phyloP scores from a whole-genome alignment of 441 rosid species.

The Croton setiger region DNA sequence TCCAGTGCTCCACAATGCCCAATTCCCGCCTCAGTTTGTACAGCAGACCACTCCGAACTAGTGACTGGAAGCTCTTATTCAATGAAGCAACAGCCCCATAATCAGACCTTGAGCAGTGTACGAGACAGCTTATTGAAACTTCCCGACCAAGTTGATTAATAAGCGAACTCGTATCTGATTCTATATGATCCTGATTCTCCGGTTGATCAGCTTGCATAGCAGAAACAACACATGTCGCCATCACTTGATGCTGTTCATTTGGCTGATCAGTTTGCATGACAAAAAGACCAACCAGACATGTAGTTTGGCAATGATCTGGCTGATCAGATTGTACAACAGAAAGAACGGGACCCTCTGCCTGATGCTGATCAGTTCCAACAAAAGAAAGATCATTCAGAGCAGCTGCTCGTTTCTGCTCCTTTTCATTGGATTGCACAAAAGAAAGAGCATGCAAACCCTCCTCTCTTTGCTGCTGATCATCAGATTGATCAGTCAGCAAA shows the following conservation, averaged over 20 bases:
- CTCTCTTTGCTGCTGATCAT: conserved; percentile 1
- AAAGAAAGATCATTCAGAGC: not conserved
- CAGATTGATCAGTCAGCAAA: not conserved
- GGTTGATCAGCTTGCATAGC: conserved; percentile 4
- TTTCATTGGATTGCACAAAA: not conserved
- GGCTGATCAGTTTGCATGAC: not conserved
- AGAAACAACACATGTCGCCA: conserved; percentile 1
- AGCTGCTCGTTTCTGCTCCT: not conserved
- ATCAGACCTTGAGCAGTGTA: conserved; percentile 65
- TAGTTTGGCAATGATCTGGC: conserved; percentile 6
- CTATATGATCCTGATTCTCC: conserved; percentile 13
- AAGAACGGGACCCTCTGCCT: conserved; percentile 1
- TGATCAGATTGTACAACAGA: conserved; percentile 12
- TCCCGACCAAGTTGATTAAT: conserved; percentile 60
- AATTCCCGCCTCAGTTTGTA: conserved; percentile 51
- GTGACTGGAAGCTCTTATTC: conserved; percentile 44
- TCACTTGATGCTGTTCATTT: conserved; percentile 4
- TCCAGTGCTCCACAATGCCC: conserved; percentile 70
- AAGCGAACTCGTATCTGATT: conserved; percentile 42
- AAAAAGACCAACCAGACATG: conserved; percentile 11
- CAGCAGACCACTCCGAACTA: conserved; percentile 58
- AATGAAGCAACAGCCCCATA: conserved; percentile 52
- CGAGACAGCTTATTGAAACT: conserved; percentile 53
- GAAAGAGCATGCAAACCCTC: not conserved
- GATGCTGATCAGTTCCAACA: conserved; percentile 2